Evolutionary conservation across 78 protist species (phyloP).

Genomic region (Chrysochromulina parva): DNA sequence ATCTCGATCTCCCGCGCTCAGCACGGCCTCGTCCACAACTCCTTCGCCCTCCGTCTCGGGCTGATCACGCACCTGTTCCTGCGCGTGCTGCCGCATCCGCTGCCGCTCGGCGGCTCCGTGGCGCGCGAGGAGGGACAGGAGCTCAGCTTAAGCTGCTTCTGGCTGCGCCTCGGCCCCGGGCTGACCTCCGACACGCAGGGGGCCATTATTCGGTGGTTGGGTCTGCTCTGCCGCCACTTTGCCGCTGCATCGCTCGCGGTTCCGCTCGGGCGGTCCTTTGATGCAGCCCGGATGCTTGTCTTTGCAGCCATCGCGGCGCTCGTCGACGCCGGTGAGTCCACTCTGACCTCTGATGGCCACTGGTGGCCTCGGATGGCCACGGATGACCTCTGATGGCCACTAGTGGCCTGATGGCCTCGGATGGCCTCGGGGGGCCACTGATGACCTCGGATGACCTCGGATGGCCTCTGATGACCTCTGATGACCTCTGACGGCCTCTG

Average conservation of each 20-base stretch:
- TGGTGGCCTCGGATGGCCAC: no score
- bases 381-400: no score
- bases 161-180: neutral
- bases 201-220: neutral
- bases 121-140: neutral
- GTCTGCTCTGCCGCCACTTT: constrained; percentile 14
- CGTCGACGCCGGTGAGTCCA: neutral
- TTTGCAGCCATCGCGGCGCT: constrained; percentile 38
- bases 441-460: no score
- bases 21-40: constrained; percentile 6
- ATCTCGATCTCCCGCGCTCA: no score
- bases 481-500: neutral
- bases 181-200: constrained; percentile 16
- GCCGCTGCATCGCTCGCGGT: constrained; percentile 29
- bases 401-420: no score
- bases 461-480: no score
- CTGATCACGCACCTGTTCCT: constrained; percentile 33
- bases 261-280: constrained; percentile 2
- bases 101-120: constrained; percentile 16
- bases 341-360: no score
- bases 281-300: constrained; percentile 29
- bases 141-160: constrained; percentile 6
- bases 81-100: constrained; percentile 32
- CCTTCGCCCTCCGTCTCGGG: constrained; percentile 15
- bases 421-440: no score